These are phyloP conservation scores for Phytopythium montanum DNA, from an alignment of 352 stramenopile species.

Conservation along the genomic window DNA sequence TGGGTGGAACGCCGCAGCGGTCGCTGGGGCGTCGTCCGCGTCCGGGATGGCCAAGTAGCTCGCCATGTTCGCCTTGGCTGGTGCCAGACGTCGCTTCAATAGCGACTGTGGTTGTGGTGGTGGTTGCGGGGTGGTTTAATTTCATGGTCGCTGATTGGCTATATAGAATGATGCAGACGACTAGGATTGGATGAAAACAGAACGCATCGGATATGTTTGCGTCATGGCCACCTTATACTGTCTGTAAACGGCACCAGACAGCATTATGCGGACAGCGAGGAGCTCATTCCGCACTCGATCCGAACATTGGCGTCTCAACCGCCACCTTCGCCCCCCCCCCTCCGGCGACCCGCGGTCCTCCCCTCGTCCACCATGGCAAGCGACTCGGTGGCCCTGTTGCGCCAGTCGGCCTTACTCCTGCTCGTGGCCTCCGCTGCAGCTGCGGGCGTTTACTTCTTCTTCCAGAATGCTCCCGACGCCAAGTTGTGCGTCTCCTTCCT, in stretches of 20 bases:
- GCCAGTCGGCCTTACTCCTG: constrained; percentile 37
- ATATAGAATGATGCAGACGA: too few species aligned
- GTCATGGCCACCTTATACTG: not conserved
- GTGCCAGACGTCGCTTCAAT: too few species aligned
- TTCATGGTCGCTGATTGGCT: not conserved
- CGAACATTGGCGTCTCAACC: not conserved
- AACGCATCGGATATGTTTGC: not conserved
- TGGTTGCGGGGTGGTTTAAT: too few species aligned
- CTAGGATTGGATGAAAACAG: not conserved
- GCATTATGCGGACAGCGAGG: too few species aligned
- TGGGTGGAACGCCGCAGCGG: not conserved
- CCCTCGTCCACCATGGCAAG: not conserved
- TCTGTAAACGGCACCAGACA: too few species aligned
- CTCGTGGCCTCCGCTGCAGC: constrained; percentile 34
- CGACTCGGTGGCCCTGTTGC: not conserved
- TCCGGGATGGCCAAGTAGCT: constrained; percentile 16
- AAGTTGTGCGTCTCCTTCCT: constrained; percentile 49
- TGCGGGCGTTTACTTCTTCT: constrained; percentile 62
- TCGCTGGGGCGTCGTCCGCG: not conserved
- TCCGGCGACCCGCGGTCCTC: not conserved
- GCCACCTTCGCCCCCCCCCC: not conserved
- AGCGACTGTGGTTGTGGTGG: too few species aligned
- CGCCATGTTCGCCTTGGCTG: too few species aligned
- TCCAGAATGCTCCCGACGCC: constrained; percentile 57
- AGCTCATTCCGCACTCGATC: too few species aligned